A percentile compares a stretch with the other conserved stretches of the same genome.
Evolutionary conservation across 139 green algal genomes (phyloP).

Genomic region (Chlamydomonas schloesseri): DNA sequence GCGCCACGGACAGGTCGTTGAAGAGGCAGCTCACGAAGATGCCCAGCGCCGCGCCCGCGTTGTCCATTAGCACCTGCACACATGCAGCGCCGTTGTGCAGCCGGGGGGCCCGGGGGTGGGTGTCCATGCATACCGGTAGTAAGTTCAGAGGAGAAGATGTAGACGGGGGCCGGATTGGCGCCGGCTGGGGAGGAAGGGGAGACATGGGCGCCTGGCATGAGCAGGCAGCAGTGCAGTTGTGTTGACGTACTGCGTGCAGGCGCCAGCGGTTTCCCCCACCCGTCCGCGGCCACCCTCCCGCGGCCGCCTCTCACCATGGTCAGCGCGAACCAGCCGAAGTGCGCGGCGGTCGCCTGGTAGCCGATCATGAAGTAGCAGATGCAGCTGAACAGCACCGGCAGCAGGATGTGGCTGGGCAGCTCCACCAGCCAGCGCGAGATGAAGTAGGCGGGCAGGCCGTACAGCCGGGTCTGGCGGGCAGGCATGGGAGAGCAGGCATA

Average conservation of each 20-base stretch:
- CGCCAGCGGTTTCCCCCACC: too few species aligned
- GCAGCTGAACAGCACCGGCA: conserved; percentile 31
- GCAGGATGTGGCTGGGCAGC: conserved; percentile 30
- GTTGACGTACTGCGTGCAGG: too few species aligned
- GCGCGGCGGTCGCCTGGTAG: background rate
- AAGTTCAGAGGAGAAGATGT: too few species aligned
- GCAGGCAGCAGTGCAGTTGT: too few species aligned
- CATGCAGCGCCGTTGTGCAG: too few species aligned
- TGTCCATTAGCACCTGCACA: conserved; percentile 33
- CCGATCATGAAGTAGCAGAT: conserved; percentile 43
- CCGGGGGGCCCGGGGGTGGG: too few species aligned
- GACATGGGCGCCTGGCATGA: too few species aligned
- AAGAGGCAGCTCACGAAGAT: conserved; percentile 53
- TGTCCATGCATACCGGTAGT: too few species aligned
- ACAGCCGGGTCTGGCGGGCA: conserved; percentile 9
- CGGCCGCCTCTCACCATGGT: conserved; percentile 24
- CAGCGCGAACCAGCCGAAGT: conserved; percentile 51
- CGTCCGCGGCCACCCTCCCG: too few species aligned
- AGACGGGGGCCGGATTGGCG: too few species aligned
- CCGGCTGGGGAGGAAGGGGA: too few species aligned
- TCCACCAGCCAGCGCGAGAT: conserved; percentile 35
- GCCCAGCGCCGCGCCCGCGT: conserved; percentile 35
- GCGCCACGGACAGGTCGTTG: conserved; percentile 24
- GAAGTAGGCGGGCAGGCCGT: conserved; percentile 50
- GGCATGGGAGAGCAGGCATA: too few species aligned